Base-by-base conservation (phyloP, 495 filamentous ascomycete genomes). In the Xylaria venustula region DNA sequence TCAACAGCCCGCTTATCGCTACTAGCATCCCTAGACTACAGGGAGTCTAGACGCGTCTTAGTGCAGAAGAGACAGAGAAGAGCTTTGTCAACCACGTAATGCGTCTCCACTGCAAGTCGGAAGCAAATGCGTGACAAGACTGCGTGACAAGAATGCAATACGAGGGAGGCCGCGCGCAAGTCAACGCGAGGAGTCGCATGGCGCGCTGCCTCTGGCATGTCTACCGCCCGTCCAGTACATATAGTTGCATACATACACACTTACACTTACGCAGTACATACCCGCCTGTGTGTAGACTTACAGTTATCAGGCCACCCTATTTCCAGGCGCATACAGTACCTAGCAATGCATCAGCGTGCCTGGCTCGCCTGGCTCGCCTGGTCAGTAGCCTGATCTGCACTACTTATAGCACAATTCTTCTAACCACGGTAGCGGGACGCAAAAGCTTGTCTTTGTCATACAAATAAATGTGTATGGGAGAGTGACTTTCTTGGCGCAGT, bases 51-150 rank as follows among this genome's bases (percentile, higher is more conserved):
- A 57, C 42, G 42, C 28, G 30, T 57, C 54, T 37, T 37, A 37
- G 54, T 32, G 54, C 41, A 37, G 42, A 42, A 17, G 15, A 20
- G 22, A 17, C 7, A 23, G 42, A 47, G 54, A 36, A 12, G 54
- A 37, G 3, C 28, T 19, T 26, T 32, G 19, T 2, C 41, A 6
- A 47, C 41, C 54, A 48, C 42, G 54, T 37, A 60, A 28, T 50
- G 34, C 23, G 54, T 22, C 48, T 22, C 11, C 48, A 49, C 57
- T 49, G 56, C 46, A 51, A 2, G 56, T 51, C 56, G 56, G 46
- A 51, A 59, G 47, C 36, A 41, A 40, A 58, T 50, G 56, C 56
- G 22, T 50, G 57, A 51, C 57, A 45, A 48, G 20, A 45, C 30
- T 52, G 47, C 26, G 28, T 42, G 47, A 51, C 47, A 52, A 48